Percentiles rank a stretch among this genome's conserved stretches.
Conservation (phyloP, 331 rosid genomes). For the Stylosanthes scabra region DNA sequence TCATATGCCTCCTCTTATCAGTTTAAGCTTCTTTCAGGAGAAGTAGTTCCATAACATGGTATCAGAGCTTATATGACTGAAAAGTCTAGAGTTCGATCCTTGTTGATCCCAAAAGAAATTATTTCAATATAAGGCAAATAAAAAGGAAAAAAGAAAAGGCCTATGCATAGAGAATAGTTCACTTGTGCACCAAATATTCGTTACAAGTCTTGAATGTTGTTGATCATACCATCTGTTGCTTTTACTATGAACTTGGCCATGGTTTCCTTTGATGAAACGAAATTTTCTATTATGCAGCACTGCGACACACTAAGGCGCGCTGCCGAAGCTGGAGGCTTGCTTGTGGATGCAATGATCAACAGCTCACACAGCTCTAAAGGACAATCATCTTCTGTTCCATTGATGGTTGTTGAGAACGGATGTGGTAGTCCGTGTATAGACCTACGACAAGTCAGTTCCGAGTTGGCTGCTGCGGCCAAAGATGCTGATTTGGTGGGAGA, state of each 20-base stretch:
- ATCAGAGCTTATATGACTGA: no score
- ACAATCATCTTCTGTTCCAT: slow-evolving; percentile 60
- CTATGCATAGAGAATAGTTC: no score
- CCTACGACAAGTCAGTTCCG: slow-evolving; percentile 97
- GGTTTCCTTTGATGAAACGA: slow-evolving; percentile 26
- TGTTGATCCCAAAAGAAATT: no score
- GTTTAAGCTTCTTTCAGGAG: no score
- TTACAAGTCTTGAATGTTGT: no score
- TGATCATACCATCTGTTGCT: slow-evolving; percentile 1
- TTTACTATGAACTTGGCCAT: not conserved
- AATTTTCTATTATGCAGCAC: slow-evolving; percentile 62
- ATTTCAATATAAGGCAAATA: no score
- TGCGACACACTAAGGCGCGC: slow-evolving; percentile 92
- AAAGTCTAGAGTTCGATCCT: no score
- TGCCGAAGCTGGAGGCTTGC: slow-evolving; percentile 95
- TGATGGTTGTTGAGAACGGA: slow-evolving; percentile 94
- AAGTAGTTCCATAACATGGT: no score
- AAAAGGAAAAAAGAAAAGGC: no score
- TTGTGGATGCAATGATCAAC: slow-evolving; percentile 90
- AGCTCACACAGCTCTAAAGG: slow-evolving; percentile 57
- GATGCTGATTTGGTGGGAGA: slow-evolving; percentile 82
- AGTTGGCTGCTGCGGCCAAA: slow-evolving; percentile 91
- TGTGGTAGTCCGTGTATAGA: slow-evolving; percentile 97
- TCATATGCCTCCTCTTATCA: no score
- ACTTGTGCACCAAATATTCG: no score